Evolutionary conservation across 2,329 filamentous ascomycete species (phyloP).

Genomic region (Venturia aucupariae): DNA sequence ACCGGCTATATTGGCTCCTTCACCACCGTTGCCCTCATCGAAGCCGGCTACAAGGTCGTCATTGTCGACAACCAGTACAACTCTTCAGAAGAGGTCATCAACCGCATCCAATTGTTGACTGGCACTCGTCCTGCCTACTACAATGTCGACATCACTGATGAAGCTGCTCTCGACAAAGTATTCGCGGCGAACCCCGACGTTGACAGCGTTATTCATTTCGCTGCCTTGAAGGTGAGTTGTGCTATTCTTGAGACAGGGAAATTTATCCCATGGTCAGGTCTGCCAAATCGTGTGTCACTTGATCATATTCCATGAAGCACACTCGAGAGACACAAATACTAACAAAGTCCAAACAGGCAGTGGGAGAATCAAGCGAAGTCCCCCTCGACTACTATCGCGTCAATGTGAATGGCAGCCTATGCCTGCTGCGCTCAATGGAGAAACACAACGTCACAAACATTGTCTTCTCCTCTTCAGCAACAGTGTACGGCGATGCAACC

Average conservation of each 20-base stretch:
- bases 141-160: conserved; percentile 80
- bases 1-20: conserved; percentile 99
- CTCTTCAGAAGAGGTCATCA: conserved; percentile 81
- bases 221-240: conserved; percentile 72
- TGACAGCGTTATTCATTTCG: conserved; percentile 98
- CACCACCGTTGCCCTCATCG: conserved; percentile 81
- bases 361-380: conserved; percentile 88
- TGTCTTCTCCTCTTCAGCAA: conserved; percentile 96
- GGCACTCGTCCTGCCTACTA: conserved; percentile 82
- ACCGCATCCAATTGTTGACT: conserved; percentile 88
- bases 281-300: neutral
- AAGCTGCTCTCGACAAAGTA: conserved; percentile 72
- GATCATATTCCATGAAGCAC: neutral
- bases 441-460: conserved; percentile 90
- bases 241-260: neutral
- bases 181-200: conserved; percentile 86
- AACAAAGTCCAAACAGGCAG: conserved; percentile 51
- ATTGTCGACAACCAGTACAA: conserved; percentile 97
- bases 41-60: conserved; percentile 93
- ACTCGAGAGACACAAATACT: neutral
- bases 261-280: neutral
- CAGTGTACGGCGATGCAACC: conserved; percentile 96
- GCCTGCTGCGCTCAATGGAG: conserved; percentile 77
- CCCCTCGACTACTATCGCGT: conserved; percentile 96
- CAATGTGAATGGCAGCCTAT: conserved; percentile 88